A percentile compares a stretch with the other conserved stretches of the same genome.
phyloP scores from a whole-genome alignment of 139 green algal genomes.

The Pseudopediastrum boryanum region DNA sequence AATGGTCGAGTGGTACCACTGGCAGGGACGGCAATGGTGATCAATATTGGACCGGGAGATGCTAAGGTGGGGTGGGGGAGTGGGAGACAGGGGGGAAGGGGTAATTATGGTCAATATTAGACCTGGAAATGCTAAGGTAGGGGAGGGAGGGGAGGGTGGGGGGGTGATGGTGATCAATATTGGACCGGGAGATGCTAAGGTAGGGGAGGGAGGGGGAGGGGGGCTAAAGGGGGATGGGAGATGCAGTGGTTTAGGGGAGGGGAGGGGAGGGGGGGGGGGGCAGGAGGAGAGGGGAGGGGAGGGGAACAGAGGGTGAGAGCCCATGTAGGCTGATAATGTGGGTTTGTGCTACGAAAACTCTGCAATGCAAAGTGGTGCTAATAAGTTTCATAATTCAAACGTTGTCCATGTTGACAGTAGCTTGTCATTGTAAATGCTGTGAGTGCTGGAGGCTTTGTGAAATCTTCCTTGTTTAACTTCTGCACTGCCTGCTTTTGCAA shows the following conservation, averaged over 20 bases:
- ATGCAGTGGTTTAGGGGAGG: background rate
- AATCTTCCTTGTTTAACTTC: too few relatives aligned
- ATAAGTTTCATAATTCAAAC: too few relatives aligned
- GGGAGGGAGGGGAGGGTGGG: background rate
- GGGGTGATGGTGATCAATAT: background rate
- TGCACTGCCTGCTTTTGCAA: too few relatives aligned
- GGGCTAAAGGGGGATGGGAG: background rate
- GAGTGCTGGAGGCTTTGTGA: too few relatives aligned
- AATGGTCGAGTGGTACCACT: slow-evolving; percentile 53
- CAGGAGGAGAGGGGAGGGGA: too few relatives aligned
- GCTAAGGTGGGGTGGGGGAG: slow-evolving; percentile 55
- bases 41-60: slow-evolving; percentile 53
- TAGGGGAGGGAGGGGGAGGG: background rate
- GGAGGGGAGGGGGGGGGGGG: background rate
- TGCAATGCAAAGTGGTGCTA: too few relatives aligned
- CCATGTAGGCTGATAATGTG: too few relatives aligned
- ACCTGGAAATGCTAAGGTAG: background rate
- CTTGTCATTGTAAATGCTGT: too few relatives aligned
- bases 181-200: background rate
- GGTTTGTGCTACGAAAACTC: too few relatives aligned
- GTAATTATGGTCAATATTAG: background rate
- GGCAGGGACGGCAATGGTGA: slow-evolving; percentile 52
- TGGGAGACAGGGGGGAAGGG: background rate
- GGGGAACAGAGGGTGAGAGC: too few relatives aligned
- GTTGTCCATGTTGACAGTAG: too few relatives aligned